Base-by-base conservation (phyloP, 148 eudicot species). In the Silene conica region DNA sequence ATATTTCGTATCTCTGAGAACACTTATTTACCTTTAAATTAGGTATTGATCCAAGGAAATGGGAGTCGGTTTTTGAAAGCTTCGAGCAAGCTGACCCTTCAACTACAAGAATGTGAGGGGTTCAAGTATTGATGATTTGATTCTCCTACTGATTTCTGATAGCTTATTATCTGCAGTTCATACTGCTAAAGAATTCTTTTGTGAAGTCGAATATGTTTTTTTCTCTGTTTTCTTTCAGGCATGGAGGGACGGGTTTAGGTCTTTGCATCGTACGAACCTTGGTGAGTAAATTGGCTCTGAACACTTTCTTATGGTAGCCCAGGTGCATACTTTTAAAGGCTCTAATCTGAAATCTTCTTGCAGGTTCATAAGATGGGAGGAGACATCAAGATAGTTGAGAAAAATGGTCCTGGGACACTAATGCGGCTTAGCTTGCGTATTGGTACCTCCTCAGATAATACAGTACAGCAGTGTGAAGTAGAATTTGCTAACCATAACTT, bases 71-170 rank as follows among this genome's bases (percentile, higher is more conserved):
- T 63, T 95, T 95, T 80, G 98, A 95, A 84, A 95, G 98, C 82
- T 95, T 95, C 82, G 98, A 92, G 83, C 98, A 95, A 83, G 98
- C 97, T 55, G 98, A 95, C 68, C 90, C 96, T 58, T 95, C 98
- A 64, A 95, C 98, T 73, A 92, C 98, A 58, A 83, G 98, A 65
- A 81, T 82, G 98, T 95, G 84, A 87, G 97, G 71, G 62, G 22
- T 25, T n/a, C 14, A 41, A 50, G 18, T 12, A 50, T 50, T 50
- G 55, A 50, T 50, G 55, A 50, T 6, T 26, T 31, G 21, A 22
- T 67, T 48, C 6, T 74, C 45, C 66, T 68, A 21, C 14, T 58
- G 16, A 23, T n/a, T 69, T 15, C 31, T 45, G 23, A 45, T 6
- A 58, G 59, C 28, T 25, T 5, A 20, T 13, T 48, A 26, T 61